These are phyloP conservation scores for Bruguiera gymnorhiza DNA, from an alignment of 345 rosid species.

Conservation along the genomic window DNA sequence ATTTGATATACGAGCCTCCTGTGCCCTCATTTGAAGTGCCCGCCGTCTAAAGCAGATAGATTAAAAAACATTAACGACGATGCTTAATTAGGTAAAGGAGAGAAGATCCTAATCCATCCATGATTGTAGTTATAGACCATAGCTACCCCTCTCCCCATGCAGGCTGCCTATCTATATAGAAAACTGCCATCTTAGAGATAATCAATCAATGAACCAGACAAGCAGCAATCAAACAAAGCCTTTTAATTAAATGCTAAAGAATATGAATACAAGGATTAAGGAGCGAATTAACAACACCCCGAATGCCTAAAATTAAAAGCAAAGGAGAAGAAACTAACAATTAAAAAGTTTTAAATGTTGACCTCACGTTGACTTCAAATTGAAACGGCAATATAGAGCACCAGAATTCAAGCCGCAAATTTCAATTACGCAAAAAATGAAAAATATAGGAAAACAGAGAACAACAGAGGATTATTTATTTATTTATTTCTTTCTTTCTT, in stretches of 20 bases:
- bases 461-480: not conserved
- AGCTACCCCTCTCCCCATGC: too few relatives aligned
- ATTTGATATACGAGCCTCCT: conserved; percentile 75
- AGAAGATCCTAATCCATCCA: too few relatives aligned
- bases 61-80: not conserved
- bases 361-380: conserved; percentile 12
- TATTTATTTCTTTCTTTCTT: not conserved
- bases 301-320: not conserved
- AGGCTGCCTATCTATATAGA: too few relatives aligned
- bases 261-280: too few relatives aligned
- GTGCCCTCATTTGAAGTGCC: conserved; percentile 73
- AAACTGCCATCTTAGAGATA: too few relatives aligned
- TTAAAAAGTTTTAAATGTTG: not conserved
- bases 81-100: not conserved
- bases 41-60: conserved; percentile 49
- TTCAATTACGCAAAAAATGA: not conserved
- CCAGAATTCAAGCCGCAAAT: conserved; percentile 9
- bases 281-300: too few relatives aligned
- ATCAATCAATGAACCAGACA: too few relatives aligned
- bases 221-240: too few relatives aligned
- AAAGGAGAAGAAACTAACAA: too few relatives aligned
- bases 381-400: not conserved
- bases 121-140: too few relatives aligned
- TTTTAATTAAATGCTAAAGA: too few relatives aligned
- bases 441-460: not conserved